Evolutionary conservation across 2,329 filamentous ascomycete genomes (phyloP).

Genomic region (Cercospora brassicicola): DNA sequence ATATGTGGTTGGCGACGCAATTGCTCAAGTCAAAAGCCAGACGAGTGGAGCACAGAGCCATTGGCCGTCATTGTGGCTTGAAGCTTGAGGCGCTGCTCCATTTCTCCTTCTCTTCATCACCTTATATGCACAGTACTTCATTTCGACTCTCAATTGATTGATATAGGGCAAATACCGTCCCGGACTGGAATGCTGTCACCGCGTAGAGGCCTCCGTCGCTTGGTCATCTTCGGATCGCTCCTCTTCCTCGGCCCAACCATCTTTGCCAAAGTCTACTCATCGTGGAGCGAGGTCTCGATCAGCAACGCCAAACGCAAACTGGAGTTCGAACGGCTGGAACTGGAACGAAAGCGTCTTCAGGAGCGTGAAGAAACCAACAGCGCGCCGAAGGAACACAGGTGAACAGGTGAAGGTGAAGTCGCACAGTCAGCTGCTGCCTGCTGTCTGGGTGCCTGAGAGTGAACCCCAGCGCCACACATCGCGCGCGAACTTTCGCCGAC

Average conservation of each 20-base stretch:
- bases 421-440: not conserved
- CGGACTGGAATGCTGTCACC: conserved; percentile 9
- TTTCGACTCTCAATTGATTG: not conserved
- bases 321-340: conserved; percentile 14
- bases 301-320: conserved; percentile 17
- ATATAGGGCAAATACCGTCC: not conserved
- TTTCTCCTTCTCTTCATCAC: not conserved
- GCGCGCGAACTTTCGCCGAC: not conserved
- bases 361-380: not conserved
- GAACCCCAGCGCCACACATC: not conserved
- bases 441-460: conserved; percentile 4
- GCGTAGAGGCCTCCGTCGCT: conserved; percentile 13
- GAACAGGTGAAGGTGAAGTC: not conserved
- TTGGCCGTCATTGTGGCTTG: not conserved
- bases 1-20: not conserved
- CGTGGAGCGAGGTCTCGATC: conserved; percentile 14
- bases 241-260: conserved; percentile 18
- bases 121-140: not conserved
- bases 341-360: conserved; percentile 8
- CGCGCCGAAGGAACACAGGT: not conserved
- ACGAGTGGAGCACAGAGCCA: not conserved
- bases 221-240: conserved; percentile 10
- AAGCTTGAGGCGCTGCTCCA: not conserved
- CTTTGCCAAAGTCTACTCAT: conserved; percentile 10
- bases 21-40: not conserved